Conservation (phyloP, 2,329 filamentous ascomycete species). For the Penicillium sp. region DNA sequence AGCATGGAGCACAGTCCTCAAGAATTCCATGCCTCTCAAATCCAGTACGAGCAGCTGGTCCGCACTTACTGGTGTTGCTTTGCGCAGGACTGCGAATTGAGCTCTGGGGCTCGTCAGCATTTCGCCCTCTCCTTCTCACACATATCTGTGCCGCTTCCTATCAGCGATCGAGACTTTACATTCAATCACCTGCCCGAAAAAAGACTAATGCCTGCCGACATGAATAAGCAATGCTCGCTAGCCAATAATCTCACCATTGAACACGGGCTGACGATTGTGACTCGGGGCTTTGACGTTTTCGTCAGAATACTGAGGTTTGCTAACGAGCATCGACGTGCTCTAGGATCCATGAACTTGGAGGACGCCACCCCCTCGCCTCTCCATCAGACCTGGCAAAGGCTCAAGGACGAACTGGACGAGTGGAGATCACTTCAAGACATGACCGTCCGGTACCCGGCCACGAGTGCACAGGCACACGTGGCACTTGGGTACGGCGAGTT, state of each 20-base stretch:
- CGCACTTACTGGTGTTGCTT: slow-evolving; percentile 41
- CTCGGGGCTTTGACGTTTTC: slow-evolving; percentile 39
- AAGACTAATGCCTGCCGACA: slow-evolving; percentile 31
- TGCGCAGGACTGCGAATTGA: slow-evolving; percentile 39
- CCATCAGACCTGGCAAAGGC: slow-evolving; percentile 26
- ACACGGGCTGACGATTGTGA: slow-evolving; percentile 35
- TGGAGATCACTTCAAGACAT: slow-evolving; percentile 36
- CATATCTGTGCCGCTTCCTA: slow-evolving; percentile 37
- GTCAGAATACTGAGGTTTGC: slow-evolving; percentile 38
- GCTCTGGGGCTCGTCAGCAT: slow-evolving; percentile 38
- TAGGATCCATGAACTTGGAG: slow-evolving; percentile 19
- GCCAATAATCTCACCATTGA: slow-evolving; percentile 32
- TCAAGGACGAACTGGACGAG: slow-evolving; percentile 36
- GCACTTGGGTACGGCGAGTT: slow-evolving; percentile 37
- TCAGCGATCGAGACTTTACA: slow-evolving; percentile 37
- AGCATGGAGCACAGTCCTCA: slow-evolving; percentile 38
- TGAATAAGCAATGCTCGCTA: slow-evolving; percentile 22
- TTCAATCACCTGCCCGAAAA: slow-evolving; percentile 27
- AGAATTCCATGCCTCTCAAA: slow-evolving; percentile 33
- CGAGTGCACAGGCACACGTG: slow-evolving; percentile 36
- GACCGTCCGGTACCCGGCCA: slow-evolving; percentile 35
- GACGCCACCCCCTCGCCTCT: slow-evolving; percentile 18
- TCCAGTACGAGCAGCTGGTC: slow-evolving; percentile 39
- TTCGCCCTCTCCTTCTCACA: slow-evolving; percentile 39
- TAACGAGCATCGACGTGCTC: slow-evolving; percentile 35